Evolutionary conservation across 176 grass and related monocot species (phyloP), one percentile per base, ranked within the genome.

Genomic region (Typha latifolia): DNA sequence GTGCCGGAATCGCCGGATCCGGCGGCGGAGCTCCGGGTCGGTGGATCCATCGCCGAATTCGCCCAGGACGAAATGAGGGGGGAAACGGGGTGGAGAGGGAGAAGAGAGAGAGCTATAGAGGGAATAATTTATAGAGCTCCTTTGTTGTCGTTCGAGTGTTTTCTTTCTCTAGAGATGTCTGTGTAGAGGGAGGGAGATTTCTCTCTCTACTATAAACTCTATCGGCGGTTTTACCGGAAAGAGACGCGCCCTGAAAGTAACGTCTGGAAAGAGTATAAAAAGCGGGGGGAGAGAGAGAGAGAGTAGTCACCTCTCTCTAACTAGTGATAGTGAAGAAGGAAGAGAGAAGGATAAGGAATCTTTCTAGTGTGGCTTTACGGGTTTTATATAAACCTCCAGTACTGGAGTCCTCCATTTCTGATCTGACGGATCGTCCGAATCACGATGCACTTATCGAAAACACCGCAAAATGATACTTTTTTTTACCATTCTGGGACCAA

Each of bases 1-100:
- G 1, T 69, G 69, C 22, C 73, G 14, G 13, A 73, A 59, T 14
- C 49, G 47, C 9, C 49, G 8, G 84, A 68, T 24, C 68, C 62
- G 49, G 62, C 19, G 16, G 71, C n/a, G 16, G 71, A 48, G 48
- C 53, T 57, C 53, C 53, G 72, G 2, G 29, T 14, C 51, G 8
- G 62, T 12, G 24, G 67, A 53, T 57, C 53, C 53, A 57, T 57
- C 7, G 53, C 15, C 20, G n/a, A 2, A 16, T 20, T 16, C n/a
- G 15, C 53, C 53, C 14, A 7, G 5, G 53, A 57, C 14, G 53
- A 21, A 20, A 57, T 57, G 53, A 53, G 14, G 53, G n/a, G 6
- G 52, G 8, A 0, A 34, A 10, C 24, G 27, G 6, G 14, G 13
- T 5, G 16, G 7, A 9, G 63, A 65, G 16, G 10, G 14, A 59